Base-by-base conservation (phyloP, 768 basidiomycete genomes). In the Pisolithus marmoratus region DNA sequence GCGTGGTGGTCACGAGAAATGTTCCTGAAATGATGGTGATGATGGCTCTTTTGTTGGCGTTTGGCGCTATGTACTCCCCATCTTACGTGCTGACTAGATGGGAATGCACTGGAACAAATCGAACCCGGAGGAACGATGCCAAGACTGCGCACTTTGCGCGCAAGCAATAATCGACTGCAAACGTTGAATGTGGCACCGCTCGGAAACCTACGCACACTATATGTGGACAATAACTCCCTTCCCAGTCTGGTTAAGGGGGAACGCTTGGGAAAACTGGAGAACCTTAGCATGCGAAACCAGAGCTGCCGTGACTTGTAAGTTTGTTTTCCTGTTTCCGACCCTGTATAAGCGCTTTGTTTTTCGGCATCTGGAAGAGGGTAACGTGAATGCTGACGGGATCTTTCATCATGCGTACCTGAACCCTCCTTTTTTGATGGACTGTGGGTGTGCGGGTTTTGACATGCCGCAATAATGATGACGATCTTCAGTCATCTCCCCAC, bases 221-320 rank as follows among this genome's bases (percentile, higher is more conserved):
- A 96, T 67, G 82, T 89, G 68, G 96, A 99, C 74, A 84, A 85
- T 67, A 95, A 96, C 64, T 67, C 68, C 38, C 74, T 90, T 29
- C 70, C 65, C 29, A 63, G 71, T 44, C 65, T 88, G 46, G 67
- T 61, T 43, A 81, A 80, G 66, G 71, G 81, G 61, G 76, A 80
- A 54, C 74, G 79, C 15, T 70, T 90, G 59, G 70, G 66, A 47
- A 88, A 82, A 69, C 73, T 99, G 63, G 94, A 97, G 70, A 92
- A 92, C 62, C 75, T 99, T 48, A 94, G 90, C 63, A 58, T 97
- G 74, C 80, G 96, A 68, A 92, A 93, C 70, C 95, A 99, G 70
- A 77, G 78, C 63, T 84, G 83, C 56, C 74, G 79, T 41, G 80
- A 79, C 51, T 68, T 93, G 90, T 89, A 69, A 81, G 87, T 85